phyloP scores from a whole-genome alignment of 129 eudicot genomes.

The Flaveria bidentis region DNA sequence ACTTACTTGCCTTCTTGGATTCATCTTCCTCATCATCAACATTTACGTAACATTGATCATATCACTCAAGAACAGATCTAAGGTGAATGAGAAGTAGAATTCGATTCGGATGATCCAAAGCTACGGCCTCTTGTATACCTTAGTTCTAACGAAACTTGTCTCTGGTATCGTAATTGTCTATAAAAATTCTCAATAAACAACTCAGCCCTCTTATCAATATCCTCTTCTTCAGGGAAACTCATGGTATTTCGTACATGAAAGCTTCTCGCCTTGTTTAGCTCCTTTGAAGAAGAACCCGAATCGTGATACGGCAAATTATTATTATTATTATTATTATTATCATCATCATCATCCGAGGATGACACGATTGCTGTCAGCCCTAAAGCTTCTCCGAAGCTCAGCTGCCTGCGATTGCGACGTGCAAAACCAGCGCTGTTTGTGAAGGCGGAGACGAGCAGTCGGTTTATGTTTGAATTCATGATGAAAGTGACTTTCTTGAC shows the following conservation, averaged over 20 bases:
- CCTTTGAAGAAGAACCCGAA: background rate
- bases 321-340: background rate
- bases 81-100: constrained; percentile 32
- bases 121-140: constrained; percentile 55
- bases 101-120: constrained; percentile 39
- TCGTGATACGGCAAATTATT: background rate
- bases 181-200: constrained; percentile 71
- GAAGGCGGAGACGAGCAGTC: constrained; percentile 50
- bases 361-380: constrained; percentile 35
- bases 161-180: constrained; percentile 57
- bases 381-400: constrained; percentile 47
- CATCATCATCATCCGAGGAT: constrained; percentile 22
- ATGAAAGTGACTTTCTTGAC: constrained; percentile 59
- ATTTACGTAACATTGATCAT: background rate
- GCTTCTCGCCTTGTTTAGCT: constrained; percentile 32
- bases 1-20: background rate
- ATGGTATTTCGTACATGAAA: constrained; percentile 40
- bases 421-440: background rate
- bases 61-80: constrained; percentile 11
- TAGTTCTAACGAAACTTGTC: constrained; percentile 77
- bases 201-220: constrained; percentile 77
- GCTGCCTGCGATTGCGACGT: constrained; percentile 28
- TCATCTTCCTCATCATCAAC: constrained; percentile 19
- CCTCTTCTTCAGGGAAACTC: constrained; percentile 60
- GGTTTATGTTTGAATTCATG: constrained; percentile 41